phyloP scores from a whole-genome alignment of 164 flowering plant genomes.

The Pachysandra terminalis region DNA sequence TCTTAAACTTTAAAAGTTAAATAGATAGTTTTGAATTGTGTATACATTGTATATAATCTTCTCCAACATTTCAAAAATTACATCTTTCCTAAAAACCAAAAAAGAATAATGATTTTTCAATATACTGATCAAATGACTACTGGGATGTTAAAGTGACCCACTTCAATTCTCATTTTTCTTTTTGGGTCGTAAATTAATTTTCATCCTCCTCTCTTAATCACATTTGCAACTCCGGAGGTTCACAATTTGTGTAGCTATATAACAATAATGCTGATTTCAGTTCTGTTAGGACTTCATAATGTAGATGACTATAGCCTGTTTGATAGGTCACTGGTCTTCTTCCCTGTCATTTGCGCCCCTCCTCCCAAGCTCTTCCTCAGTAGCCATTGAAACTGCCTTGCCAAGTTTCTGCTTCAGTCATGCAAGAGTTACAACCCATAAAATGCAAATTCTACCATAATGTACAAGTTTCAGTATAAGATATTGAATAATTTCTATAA shows the following conservation, averaged over 20 bases:
- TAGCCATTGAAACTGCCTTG: neutral
- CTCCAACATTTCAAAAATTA: too few species aligned
- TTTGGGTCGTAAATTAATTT: neutral
- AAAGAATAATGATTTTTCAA: too few species aligned
- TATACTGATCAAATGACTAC: too few species aligned
- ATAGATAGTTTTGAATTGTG: too few species aligned
- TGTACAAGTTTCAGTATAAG: neutral
- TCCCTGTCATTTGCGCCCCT: constrained; percentile 2
- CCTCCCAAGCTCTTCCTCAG: neutral
- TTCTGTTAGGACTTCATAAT: neutral
- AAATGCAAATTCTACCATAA: too few species aligned
- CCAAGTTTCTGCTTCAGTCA: constrained; percentile 17
- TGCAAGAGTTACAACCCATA: neutral
- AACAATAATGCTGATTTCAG: neutral
- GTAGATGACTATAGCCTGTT: constrained; percentile 6
- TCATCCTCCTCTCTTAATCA: neutral
- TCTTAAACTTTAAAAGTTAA: too few species aligned
- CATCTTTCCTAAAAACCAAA: too few species aligned
- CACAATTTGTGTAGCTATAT: neutral
- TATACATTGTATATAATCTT: too few species aligned
- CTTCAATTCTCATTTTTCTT: neutral
- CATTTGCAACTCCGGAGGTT: neutral
- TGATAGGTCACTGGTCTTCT: neutral
- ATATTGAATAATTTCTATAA: too few species aligned
- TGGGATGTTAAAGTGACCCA: constrained; percentile 12